A percentile compares a stretch with the other conserved stretches of the same genome.
phyloP scores from a whole-genome alignment of 169 alveolate species.

The Neospora caninum region DNA sequence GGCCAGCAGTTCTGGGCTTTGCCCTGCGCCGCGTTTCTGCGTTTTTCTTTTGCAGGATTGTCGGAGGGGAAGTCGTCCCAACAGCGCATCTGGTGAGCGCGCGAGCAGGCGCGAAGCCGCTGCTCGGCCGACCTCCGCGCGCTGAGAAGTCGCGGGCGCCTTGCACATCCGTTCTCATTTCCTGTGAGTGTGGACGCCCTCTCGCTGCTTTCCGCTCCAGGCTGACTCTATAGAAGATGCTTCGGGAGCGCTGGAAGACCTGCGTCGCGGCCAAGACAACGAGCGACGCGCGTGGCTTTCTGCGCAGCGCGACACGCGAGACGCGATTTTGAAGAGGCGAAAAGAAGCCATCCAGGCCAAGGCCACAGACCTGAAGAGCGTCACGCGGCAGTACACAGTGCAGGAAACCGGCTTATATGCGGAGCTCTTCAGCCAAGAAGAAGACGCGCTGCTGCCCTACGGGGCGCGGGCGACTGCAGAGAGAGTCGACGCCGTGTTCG shows the following conservation, averaged over 20 bases:
- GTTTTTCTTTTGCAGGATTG: background rate
- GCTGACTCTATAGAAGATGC: background rate
- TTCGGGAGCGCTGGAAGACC: background rate
- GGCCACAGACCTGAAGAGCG: background rate
- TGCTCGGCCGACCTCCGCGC: too few species aligned
- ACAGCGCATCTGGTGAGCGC: background rate
- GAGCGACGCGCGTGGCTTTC: background rate
- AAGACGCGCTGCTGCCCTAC: background rate
- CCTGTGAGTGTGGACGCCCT: too few species aligned
- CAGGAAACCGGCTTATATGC: background rate
- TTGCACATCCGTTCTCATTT: too few species aligned
- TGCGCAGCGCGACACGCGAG: background rate
- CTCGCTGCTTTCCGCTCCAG: background rate
- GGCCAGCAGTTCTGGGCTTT: background rate
- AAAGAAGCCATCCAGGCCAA: background rate
- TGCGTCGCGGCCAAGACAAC: background rate
- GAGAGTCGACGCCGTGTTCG: background rate
- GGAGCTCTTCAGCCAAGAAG: slow-evolving; percentile 3
- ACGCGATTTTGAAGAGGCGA: background rate
- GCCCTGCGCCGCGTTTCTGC: background rate
- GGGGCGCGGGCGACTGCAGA: background rate
- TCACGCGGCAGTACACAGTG: background rate
- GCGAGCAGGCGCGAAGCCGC: background rate
- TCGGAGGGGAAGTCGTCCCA: background rate
- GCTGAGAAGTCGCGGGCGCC: too few species aligned